Base-by-base conservation (phyloP, 1,284 basidiomycete species). In the Leccinum pachyderme region DNA sequence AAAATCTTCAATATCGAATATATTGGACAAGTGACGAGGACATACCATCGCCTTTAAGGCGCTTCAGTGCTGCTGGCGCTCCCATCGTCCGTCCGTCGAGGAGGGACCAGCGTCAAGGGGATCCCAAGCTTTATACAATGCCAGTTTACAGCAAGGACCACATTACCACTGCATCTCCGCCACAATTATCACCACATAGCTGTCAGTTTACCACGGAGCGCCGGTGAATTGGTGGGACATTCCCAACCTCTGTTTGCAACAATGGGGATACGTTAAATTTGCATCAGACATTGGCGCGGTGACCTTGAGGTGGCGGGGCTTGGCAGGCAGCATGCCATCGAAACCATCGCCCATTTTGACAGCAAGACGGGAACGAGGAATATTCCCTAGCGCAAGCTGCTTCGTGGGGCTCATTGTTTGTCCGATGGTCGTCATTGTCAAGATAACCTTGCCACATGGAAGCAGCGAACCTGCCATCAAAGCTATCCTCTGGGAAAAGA, bases 71-170 rank as follows among this genome's bases (percentile, higher is more conserved):
- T 8, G 22, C 39, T 32, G n/a, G 24, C 31, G 22, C n/a, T 25
- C 18, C 28, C 13, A 32, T 24, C 3, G 11, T 5, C 33, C 28
- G 31, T 13, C 12, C 1, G 6, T 11, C 24, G 41, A 22, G 49
- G 15, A 48, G 48, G 4, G 54, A 37, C 18, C 24, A 11, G 22
- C 6, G 45, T 29, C 41, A 8, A 11, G 22, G 13, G 11, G 47
- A 7, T 32, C 29, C 39, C 22, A 2, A 7, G 24, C 27, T 45
- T 45, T 45, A 45, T 45, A 45, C 4, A 5, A 37, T 44, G 24
- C 15, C n/a, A n/a, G 27, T 25, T 46, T 51, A 64, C 64, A 66
- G 64, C 59, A 60, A 53, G 25, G 54, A 64, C 55, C 28, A 60
- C 52, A 60, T n/a, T 47, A 35, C 24, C 59, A 61, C 33, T n/a